Evolutionary conservation across 306 rosid genomes (phyloP).

Genomic region (Morella rubra): DNA sequence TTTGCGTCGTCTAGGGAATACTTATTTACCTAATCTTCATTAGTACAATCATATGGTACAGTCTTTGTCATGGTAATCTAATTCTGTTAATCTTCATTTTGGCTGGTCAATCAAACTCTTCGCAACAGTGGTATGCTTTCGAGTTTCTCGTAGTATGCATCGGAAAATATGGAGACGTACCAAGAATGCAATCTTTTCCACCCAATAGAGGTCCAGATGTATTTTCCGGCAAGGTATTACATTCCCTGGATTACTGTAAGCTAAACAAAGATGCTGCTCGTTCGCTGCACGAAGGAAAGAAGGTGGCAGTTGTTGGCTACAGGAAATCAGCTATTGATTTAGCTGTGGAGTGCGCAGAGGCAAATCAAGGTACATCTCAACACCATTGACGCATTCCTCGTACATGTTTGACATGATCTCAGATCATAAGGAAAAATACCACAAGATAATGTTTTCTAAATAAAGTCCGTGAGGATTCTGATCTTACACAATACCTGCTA

Average conservation of each 20-base stretch:
- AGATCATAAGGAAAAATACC: too few relatives aligned
- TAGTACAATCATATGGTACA: neutral
- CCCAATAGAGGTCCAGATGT: conserved; percentile 39
- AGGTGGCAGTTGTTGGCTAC: conserved; percentile 54
- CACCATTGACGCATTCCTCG: too few relatives aligned
- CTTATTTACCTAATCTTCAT: too few relatives aligned
- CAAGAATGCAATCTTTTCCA: conserved; percentile 42
- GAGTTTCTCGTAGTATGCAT: conserved; percentile 60
- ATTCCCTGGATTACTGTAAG: conserved; percentile 51
- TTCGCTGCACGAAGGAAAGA: conserved; percentile 43
- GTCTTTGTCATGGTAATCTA: too few relatives aligned
- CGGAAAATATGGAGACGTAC: conserved; percentile 59
- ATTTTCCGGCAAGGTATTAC: conserved; percentile 54
- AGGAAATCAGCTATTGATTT: conserved; percentile 60
- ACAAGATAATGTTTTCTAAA: too few relatives aligned
- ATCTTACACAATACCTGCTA: too few relatives aligned
- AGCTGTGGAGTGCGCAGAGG: conserved; percentile 54
- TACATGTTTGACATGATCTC: too few relatives aligned
- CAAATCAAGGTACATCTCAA: conserved; percentile 43
- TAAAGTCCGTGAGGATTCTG: too few relatives aligned
- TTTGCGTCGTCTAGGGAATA: neutral
- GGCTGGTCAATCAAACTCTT: neutral
- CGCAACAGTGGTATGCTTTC: conserved; percentile 50
- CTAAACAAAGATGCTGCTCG: conserved; percentile 42
- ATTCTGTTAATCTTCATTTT: neutral